These are phyloP conservation scores for Chenopodium berlandieri DNA, from an alignment of 148 eudicot species.

Conservation along the genomic window DNA sequence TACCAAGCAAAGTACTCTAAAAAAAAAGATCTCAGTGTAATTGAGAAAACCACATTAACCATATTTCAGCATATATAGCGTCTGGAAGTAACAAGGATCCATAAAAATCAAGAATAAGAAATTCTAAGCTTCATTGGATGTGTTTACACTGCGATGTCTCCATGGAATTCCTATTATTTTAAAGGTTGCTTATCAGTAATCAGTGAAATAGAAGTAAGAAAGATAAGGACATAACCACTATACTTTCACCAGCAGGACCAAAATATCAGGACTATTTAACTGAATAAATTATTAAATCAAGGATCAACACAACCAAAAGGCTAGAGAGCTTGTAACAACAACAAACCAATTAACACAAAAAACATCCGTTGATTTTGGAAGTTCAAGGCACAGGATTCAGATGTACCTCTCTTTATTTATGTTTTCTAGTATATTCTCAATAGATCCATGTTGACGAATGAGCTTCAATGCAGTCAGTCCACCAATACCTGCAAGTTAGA, in stretches of 20 bases:
- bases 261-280: neutral
- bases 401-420: constrained; percentile 81
- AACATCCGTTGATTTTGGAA: neutral
- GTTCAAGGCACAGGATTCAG: constrained; percentile 1
- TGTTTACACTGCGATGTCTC: neutral
- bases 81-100: neutral
- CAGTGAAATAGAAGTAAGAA: neutral
- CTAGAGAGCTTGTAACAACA: neutral
- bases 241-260: neutral
- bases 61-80: neutral
- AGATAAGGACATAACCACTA: neutral
- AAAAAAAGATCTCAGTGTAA: neutral
- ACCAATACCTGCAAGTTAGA: constrained; percentile 65
- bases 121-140: neutral
- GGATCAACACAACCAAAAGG: neutral
- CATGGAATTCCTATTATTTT: neutral
- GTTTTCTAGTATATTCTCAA: constrained; percentile 80
- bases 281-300: neutral
- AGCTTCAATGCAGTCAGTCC: constrained; percentile 92
- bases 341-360: neutral
- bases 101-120: neutral
- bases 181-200: neutral
- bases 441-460: constrained; percentile 90
- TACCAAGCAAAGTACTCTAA: neutral
- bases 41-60: neutral